A percentile compares a stretch with the other conserved stretches of the same genome.
Conservation (phyloP, 2,329 filamentous ascomycete species). For the Penicillium nordicum region DNA sequence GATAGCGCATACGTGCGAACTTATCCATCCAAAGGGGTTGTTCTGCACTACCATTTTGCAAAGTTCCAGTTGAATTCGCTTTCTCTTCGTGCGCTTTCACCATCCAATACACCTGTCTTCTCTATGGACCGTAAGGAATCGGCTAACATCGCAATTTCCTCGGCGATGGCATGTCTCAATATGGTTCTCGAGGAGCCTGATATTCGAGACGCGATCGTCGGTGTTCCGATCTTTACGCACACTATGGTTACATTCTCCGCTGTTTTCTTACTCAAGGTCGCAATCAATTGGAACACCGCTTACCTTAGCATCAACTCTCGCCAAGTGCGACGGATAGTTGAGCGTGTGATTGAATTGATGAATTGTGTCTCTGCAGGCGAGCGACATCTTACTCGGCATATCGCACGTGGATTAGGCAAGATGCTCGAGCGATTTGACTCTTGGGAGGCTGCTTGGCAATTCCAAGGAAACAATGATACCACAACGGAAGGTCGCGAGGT, state of each 20-base stretch:
- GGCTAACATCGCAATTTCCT: slow-evolving; percentile 48
- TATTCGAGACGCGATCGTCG: slow-evolving; percentile 49
- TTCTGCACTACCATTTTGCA: slow-evolving; percentile 53
- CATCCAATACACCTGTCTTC: slow-evolving; percentile 42
- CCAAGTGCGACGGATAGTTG: slow-evolving; percentile 38
- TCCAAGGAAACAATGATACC: slow-evolving; percentile 13
- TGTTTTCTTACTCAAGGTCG: slow-evolving; percentile 46
- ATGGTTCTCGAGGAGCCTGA: slow-evolving; percentile 48
- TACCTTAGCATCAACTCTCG: slow-evolving; percentile 41
- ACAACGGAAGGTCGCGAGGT: slow-evolving; percentile 26
- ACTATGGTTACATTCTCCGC: slow-evolving; percentile 48
- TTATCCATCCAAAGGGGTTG: slow-evolving; percentile 50
- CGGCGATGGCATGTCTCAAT: slow-evolving; percentile 46
- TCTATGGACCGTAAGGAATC: slow-evolving; percentile 46
- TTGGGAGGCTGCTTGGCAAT: slow-evolving; percentile 37
- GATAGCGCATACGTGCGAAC: slow-evolving; percentile 48
- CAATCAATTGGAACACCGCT: slow-evolving; percentile 44
- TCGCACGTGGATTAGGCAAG: slow-evolving; percentile 41
- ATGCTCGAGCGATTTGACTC: slow-evolving; percentile 43
- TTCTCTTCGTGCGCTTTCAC: slow-evolving; percentile 41
- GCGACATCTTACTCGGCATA: slow-evolving; percentile 41
- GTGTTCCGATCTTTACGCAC: slow-evolving; percentile 47
- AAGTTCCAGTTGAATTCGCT: slow-evolving; percentile 52
- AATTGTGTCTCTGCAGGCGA: slow-evolving; percentile 43
- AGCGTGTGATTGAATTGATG: slow-evolving; percentile 40